phyloP scores from a whole-genome alignment of 208 protist genomes.

The Phytomonas sp. region DNA sequence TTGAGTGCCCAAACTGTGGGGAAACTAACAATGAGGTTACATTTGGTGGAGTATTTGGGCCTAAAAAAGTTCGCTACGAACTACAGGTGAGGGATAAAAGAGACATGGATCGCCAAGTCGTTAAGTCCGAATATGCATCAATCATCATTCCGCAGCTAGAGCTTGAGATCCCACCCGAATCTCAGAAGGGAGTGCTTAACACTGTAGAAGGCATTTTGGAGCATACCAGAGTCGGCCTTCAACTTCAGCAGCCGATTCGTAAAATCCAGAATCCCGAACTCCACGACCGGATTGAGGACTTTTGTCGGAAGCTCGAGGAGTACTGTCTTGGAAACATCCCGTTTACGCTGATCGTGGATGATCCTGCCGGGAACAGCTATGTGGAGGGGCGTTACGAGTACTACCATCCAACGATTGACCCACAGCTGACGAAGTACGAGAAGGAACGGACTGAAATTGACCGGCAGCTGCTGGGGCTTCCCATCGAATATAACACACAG shows the following conservation, averaged over 20 bases:
- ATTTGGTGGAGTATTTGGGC: constrained; percentile 79
- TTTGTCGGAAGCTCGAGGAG: constrained; percentile 62
- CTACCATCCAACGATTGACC: constrained; percentile 85
- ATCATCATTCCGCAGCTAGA: constrained; percentile 88
- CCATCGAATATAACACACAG: constrained; percentile 86
- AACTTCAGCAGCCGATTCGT: constrained; percentile 68
- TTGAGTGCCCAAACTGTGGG: constrained; percentile 82
- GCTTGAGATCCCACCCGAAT: constrained; percentile 90
- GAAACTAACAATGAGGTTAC: constrained; percentile 87
- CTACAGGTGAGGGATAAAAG: constrained; percentile 69
- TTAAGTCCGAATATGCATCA: constrained; percentile 90
- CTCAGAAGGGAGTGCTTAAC: constrained; percentile 86
- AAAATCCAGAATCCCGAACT: constrained; percentile 69
- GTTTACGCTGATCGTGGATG: constrained; percentile 92
- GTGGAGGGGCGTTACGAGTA: constrained; percentile 87
- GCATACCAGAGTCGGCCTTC: constrained; percentile 66
- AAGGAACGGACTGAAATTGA: constrained; percentile 81
- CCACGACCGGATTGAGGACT: constrained; percentile 70
- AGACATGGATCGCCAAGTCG: constrained; percentile 90
- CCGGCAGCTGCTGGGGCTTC: constrained; percentile 74
- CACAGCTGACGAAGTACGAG: constrained; percentile 75
- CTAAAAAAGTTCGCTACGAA: constrained; percentile 78
- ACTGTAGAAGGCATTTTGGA: constrained; percentile 92
- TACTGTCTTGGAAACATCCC: constrained; percentile 52
- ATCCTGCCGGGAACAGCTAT: constrained; percentile 91